These are phyloP conservation scores for Prunus mongolica DNA, from an alignment of 306 rosid genomes.

Conservation along the genomic window DNA sequence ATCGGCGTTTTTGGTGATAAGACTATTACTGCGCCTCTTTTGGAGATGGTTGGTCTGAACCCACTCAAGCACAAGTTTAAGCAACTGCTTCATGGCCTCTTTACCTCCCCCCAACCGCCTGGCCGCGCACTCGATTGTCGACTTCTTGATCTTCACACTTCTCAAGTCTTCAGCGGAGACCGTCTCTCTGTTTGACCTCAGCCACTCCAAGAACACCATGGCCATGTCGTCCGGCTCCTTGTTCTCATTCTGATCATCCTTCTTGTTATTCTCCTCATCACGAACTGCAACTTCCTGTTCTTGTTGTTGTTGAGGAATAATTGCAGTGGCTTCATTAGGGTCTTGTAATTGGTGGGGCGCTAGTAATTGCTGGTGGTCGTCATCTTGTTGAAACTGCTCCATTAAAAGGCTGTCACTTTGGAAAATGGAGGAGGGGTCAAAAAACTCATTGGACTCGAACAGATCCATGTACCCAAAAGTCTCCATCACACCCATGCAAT, in stretches of 20 bases:
- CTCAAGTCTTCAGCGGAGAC: conserved; percentile 89
- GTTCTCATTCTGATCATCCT: conserved; percentile 8
- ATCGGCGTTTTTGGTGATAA: conserved; percentile 5
- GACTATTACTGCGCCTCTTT: conserved; percentile 40
- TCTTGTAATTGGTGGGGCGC: not conserved
- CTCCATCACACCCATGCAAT: conserved; percentile 63
- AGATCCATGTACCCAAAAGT: conserved; percentile 84
- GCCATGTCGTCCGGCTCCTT: conserved; percentile 58
- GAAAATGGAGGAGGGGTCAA: conserved; percentile 57
- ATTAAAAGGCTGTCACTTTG: conserved; percentile 43
- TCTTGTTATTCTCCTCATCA: not conserved
- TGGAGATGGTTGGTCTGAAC: conserved; percentile 88
- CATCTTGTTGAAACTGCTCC: conserved; percentile 36
- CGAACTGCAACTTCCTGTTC: conserved; percentile 1
- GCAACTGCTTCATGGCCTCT: conserved; percentile 85
- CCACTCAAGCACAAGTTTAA: conserved; percentile 92
- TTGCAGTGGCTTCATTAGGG: not conserved
- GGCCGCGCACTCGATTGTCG: conserved; percentile 82
- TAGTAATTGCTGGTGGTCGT: not conserved
- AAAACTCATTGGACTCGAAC: conserved; percentile 52
- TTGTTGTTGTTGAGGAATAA: not conserved
- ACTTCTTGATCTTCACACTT: conserved; percentile 69
- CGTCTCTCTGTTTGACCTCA: conserved; percentile 63
- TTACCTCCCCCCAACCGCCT: conserved; percentile 84
- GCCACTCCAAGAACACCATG: conserved; percentile 87